Conservation (phyloP, 2,329 filamentous ascomycete species). For the Phialophora verrucosa region DNA sequence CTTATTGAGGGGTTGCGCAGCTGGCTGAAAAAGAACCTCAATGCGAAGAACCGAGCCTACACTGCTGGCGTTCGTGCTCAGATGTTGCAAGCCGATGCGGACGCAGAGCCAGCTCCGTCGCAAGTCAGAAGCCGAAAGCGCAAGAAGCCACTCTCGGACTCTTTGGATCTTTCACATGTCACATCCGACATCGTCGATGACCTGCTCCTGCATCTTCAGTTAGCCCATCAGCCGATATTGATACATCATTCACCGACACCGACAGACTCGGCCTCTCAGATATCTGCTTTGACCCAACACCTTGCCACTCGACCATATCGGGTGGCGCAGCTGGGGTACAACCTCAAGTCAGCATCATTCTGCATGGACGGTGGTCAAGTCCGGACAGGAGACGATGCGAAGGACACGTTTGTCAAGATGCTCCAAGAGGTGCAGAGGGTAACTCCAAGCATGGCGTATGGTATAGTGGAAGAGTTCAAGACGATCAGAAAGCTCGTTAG, state of each 20-base stretch:
- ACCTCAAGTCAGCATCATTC: slow-evolving; percentile 64
- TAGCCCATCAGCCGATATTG: slow-evolving; percentile 65
- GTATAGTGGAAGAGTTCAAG: slow-evolving; percentile 67
- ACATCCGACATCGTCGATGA: slow-evolving; percentile 74
- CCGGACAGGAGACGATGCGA: slow-evolving; percentile 64
- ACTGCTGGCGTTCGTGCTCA: slow-evolving; percentile 65
- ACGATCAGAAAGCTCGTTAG: slow-evolving; percentile 64
- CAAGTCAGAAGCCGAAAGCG: slow-evolving; percentile 39
- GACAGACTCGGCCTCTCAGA: slow-evolving; percentile 73
- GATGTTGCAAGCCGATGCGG: slow-evolving; percentile 43
- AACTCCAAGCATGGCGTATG: slow-evolving; percentile 73
- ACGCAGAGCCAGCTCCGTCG: background rate
- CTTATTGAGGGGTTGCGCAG: slow-evolving; percentile 71
- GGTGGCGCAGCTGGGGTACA: slow-evolving; percentile 52
- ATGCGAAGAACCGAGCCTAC: slow-evolving; percentile 70
- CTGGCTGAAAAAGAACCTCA: slow-evolving; percentile 73
- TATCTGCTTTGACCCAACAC: slow-evolving; percentile 76
- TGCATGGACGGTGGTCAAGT: slow-evolving; percentile 83
- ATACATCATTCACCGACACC: slow-evolving; percentile 70
- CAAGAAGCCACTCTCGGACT: slow-evolving; percentile 50
- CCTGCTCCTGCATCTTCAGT: slow-evolving; percentile 71
- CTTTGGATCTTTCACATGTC: slow-evolving; percentile 55
- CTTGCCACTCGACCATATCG: slow-evolving; percentile 77
- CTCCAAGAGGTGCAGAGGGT: slow-evolving; percentile 75
- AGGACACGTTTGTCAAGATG: slow-evolving; percentile 75